These are phyloP conservation scores for Gigaspora rosea DNA, from an alignment of 192 early-diverging fungal genomes.

Conservation along the genomic window DNA sequence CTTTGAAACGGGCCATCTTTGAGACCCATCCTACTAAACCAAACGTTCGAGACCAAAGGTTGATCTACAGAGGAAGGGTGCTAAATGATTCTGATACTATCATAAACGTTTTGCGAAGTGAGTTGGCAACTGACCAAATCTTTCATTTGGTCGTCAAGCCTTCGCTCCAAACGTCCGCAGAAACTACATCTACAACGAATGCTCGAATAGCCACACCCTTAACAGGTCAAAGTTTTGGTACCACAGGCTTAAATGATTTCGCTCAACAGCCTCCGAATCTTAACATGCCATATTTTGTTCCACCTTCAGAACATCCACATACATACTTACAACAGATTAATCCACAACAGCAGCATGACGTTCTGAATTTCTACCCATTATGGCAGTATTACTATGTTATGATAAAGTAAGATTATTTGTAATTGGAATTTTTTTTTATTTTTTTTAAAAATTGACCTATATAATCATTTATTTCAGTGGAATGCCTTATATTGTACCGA, in stretches of 20 bases:
- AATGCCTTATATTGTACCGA: slow-evolving; percentile 44
- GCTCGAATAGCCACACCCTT: background rate
- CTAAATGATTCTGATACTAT: slow-evolving; percentile 22
- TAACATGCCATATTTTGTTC: background rate
- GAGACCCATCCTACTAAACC: slow-evolving; percentile 22
- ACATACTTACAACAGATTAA: background rate
- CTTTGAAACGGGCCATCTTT: slow-evolving; percentile 26
- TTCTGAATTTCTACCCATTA: background rate
- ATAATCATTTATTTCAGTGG: slow-evolving; percentile 32
- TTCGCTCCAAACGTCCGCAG: background rate
- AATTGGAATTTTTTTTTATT: background rate
- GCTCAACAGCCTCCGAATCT: too few relatives aligned
- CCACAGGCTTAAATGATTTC: too few relatives aligned
- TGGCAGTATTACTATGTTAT: slow-evolving; percentile 26
- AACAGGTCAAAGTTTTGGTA: background rate
- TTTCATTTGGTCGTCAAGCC: slow-evolving; percentile 36
- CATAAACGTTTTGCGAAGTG: slow-evolving; percentile 17
- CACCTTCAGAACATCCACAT: background rate
- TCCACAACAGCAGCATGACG: too few relatives aligned
- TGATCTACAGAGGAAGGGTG: slow-evolving; percentile 33
- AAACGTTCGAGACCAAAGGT: slow-evolving; percentile 24
- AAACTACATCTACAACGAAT: background rate
- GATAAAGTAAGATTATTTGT: slow-evolving; percentile 27
- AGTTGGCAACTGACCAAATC: slow-evolving; percentile 19
- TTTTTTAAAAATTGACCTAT: background rate